phyloP scores from a whole-genome alignment of 306 rosid species.

The Acacia melanoxylon region DNA sequence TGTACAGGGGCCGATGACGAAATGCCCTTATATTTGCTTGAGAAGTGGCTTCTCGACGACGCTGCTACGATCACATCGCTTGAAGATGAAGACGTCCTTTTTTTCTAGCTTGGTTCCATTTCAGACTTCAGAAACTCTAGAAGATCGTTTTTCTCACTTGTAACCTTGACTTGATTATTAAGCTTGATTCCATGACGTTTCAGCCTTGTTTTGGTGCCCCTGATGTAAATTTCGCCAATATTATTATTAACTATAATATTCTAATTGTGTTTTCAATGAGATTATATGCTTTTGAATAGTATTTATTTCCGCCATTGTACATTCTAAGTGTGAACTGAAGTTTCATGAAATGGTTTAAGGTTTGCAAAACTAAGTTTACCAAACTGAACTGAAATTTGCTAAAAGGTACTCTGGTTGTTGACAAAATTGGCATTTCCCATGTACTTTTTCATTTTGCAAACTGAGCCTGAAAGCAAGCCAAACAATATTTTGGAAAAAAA shows the following conservation, averaged over 20 bases:
- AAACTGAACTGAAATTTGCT: background rate
- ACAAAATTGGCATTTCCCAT: background rate
- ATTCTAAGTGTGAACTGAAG: background rate
- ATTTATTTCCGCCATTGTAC: background rate
- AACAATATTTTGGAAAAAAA: background rate
- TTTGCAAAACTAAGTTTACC: background rate
- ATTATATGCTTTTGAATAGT: constrained; percentile 13
- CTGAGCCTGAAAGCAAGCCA: background rate
- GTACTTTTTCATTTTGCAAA: background rate
- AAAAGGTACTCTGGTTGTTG: background rate
- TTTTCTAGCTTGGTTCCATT: constrained; percentile 37
- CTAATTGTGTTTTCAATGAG: constrained; percentile 9
- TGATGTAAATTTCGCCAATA: constrained; percentile 35
- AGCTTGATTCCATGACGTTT: constrained; percentile 29
- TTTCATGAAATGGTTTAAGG: background rate
- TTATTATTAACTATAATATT: constrained; percentile 11
- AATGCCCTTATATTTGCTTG: constrained; percentile 65
- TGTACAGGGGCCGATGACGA: constrained; percentile 17
- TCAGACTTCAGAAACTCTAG: background rate
- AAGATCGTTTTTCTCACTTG: constrained; percentile 24
- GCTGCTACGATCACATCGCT: constrained; percentile 37
- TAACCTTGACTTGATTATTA: background rate
- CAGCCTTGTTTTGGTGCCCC: constrained; percentile 19
- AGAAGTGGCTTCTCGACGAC: constrained; percentile 89
- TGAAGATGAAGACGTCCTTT: constrained; percentile 23